Evolutionary conservation across 768 basidiomycete species (phyloP), one percentile per base, ranked within the genome.

Genomic region (Fomitopsis pulvina): DNA sequence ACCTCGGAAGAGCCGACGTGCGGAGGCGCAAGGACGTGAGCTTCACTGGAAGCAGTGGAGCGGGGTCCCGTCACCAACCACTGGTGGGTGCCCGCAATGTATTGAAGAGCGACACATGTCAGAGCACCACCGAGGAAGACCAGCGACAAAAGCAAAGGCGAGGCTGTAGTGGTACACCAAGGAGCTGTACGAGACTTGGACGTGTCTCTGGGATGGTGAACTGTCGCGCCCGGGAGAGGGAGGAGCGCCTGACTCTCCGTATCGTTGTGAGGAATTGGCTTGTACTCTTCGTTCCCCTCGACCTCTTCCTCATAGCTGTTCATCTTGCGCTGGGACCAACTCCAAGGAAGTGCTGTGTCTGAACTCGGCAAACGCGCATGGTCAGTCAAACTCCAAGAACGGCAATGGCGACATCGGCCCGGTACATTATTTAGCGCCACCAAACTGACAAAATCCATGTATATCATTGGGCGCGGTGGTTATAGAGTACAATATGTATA

Each of bases 1-100:
- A 76, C 72, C 51, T 76, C 73, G 2, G 86, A 84, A 0, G 86
- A 87, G 12, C 89, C 88, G 18, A 81, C 85, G 62, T 80, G 78
- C 1, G 86, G 82, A 2, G 81, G 70, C 0, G 83, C 85, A 14
- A 81, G 60, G 16, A 67, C 63, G 21, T 69, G 58, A 11, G 66
- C 66, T 16, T 51, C 50, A 32, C 57, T 42, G 26, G 47, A 8
- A 7, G 39, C 18, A 20, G 11, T 49, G 4, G 43, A 16, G 52
- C 25, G 9, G 30, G 20, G 22, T 28, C 51, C 49, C 41, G 30
- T 52, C 6, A 62, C 63, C 52, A 72, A 75, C 59, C 76, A 71
- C 52, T 63, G 56, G 32, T 72, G 56, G 30, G 70, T 63, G 56
- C 74, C 74, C 43, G 76, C 56, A n/a, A 73, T 61, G 65, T 71